Evolutionary conservation across 441 rosid genomes (phyloP).

Genomic region (Macaranga tanarius): DNA sequence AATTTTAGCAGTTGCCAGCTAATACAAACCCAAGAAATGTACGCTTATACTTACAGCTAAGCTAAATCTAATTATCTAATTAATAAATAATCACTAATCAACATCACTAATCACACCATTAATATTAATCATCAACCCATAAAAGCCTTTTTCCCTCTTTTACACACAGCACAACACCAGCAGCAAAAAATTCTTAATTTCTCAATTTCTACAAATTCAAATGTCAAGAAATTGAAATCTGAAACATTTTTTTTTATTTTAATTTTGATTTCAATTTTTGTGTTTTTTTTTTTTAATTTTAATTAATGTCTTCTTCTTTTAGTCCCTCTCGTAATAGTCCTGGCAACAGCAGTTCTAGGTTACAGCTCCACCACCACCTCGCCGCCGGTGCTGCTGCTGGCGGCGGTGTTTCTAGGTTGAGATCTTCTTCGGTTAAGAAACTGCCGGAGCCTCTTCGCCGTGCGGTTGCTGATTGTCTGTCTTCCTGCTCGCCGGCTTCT

Average conservation of each 20-base stretch:
- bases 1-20: slow-evolving; percentile 45
- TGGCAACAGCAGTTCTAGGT: slow-evolving; percentile 45
- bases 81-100: too few species aligned
- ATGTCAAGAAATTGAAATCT: background rate
- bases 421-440: slow-evolving; percentile 81
- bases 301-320: slow-evolving; percentile 46
- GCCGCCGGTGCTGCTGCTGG: slow-evolving; percentile 25
- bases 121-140: too few species aligned
- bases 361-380: slow-evolving; percentile 39
- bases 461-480: slow-evolving; percentile 89
- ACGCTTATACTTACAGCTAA: slow-evolving; percentile 37
- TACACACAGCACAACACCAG: too few species aligned
- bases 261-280: slow-evolving; percentile 8
- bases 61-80: slow-evolving; percentile 3
- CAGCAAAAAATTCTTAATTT: too few species aligned
- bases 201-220: too few species aligned
- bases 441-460: slow-evolving; percentile 97
- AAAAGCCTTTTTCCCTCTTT: too few species aligned
- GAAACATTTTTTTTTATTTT: too few species aligned
- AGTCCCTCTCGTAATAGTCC: slow-evolving; percentile 67
- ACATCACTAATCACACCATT: too few species aligned
- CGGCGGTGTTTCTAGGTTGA: slow-evolving; percentile 56
- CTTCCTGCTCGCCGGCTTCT: slow-evolving; percentile 52
- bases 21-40: slow-evolving; percentile 25
- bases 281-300: background rate